Conservation (phyloP, 257 asterid species). For the Plantago major region DNA sequence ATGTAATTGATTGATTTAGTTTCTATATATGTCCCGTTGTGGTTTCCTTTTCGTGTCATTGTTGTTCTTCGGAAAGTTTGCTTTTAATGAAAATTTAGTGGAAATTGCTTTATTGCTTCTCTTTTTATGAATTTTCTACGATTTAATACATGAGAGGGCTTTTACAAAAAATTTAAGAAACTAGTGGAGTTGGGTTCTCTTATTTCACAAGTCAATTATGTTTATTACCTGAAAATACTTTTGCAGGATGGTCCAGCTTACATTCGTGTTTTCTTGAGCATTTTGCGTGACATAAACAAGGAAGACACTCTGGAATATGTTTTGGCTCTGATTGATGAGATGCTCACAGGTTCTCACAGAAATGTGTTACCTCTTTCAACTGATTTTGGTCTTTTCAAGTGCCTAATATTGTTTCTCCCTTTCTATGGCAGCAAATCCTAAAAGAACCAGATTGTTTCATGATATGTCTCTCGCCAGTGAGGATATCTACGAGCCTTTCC, state of each 20-base stretch:
- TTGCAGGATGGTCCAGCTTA: constrained; percentile 94
- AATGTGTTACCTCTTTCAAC: not conserved
- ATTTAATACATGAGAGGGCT: too few species aligned
- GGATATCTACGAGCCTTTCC: constrained; percentile 84
- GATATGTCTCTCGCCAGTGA: constrained; percentile 61
- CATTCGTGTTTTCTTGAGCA: constrained; percentile 65
- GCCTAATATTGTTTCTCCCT: constrained; percentile 17
- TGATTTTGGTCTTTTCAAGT: constrained; percentile 5
- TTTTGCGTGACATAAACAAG: constrained; percentile 73
- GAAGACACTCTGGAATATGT: constrained; percentile 90
- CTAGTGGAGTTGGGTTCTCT: too few species aligned
- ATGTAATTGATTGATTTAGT: not conserved
- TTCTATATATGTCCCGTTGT: too few species aligned
- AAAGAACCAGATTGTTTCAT: constrained; percentile 79
- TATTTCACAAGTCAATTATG: too few species aligned
- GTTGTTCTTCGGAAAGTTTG: not conserved
- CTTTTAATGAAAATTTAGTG: too few species aligned
- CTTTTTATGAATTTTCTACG: too few species aligned
- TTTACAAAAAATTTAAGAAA: too few species aligned
- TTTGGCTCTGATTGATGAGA: constrained; percentile 80
- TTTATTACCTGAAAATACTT: too few species aligned
- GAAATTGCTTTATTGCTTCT: too few species aligned
- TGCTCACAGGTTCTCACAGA: constrained; percentile 58
- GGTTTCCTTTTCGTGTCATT: constrained; percentile 17
- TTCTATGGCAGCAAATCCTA: constrained; percentile 65